A percentile compares a stretch with the other conserved stretches of the same genome.
Evolutionary conservation across 495 filamentous ascomycete genomes (phyloP).

Genomic region (Pseudotulostoma volvatum): DNA sequence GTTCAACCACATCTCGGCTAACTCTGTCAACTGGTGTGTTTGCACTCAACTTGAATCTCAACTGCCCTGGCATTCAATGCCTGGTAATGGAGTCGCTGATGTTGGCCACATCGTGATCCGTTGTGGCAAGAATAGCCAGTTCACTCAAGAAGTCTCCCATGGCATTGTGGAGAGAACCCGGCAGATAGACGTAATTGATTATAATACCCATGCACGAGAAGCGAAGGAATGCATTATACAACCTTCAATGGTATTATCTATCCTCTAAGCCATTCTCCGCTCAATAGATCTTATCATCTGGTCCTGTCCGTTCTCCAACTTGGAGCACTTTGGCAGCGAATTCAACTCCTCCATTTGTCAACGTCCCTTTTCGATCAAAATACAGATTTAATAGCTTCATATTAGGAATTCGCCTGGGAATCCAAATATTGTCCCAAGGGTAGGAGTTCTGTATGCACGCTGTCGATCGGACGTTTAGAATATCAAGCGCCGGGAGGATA

Average conservation of each 20-base stretch:
- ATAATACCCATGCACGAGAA: no score
- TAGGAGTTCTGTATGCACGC: background rate
- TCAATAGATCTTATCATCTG: no score
- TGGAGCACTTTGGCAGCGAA: background rate
- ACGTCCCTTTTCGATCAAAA: no score
- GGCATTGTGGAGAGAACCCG: no score
- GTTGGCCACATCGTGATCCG: background rate
- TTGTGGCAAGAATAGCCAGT: background rate
- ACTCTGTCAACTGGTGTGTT: no score
- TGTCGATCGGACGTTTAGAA: background rate
- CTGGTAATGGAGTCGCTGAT: background rate
- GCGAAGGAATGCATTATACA: no score
- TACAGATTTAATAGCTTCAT: background rate
- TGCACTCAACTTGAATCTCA: background rate
- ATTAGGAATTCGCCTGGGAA: background rate
- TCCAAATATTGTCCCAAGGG: background rate
- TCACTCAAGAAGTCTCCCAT: background rate
- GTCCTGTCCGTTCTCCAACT: background rate
- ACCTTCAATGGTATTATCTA: no score
- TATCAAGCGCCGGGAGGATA: background rate
- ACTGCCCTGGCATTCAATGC: no score
- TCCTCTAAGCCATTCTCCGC: no score
- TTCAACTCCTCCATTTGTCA: background rate
- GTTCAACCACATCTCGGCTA: background rate
- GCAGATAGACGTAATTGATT: no score